phyloP scores from a whole-genome alignment of 352 stramenopile species.

The Pelagophyceae sp. region DNA sequence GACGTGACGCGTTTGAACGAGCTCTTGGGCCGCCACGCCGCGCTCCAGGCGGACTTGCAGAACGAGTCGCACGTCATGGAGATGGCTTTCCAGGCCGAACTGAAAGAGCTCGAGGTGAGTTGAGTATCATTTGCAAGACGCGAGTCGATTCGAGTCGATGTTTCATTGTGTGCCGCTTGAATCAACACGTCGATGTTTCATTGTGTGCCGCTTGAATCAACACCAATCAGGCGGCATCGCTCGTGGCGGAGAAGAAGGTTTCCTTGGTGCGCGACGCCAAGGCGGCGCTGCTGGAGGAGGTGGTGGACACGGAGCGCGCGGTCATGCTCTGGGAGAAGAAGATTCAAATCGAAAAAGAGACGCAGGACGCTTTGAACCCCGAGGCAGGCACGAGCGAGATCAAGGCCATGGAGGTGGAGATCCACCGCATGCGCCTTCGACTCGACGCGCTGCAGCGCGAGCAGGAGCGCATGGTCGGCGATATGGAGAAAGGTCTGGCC shows the following conservation, averaged over 20 bases:
- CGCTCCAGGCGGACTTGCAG: conserved; percentile 58
- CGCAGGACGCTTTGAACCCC: conserved; percentile 78
- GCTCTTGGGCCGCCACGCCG: conserved; percentile 73
- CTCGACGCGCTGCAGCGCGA: conserved; percentile 75
- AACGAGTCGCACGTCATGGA: conserved; percentile 76
- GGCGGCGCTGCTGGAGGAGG: conserved; percentile 68
- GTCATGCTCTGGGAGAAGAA: conserved; percentile 92
- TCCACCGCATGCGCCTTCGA: conserved; percentile 82
- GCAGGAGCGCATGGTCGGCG: conserved; percentile 80
- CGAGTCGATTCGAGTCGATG: no score
- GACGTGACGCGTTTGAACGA: conserved; percentile 84
- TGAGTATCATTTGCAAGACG: no score
- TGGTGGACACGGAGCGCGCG: conserved; percentile 78
- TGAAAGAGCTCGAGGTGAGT: conserved; percentile 76
- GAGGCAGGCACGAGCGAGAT: conserved; percentile 77
- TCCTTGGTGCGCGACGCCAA: conserved; percentile 64
- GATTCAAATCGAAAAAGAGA: conserved; percentile 89
- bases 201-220: no score
- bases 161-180: no score
- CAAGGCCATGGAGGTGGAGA: conserved; percentile 85
- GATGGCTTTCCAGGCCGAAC: conserved; percentile 74
- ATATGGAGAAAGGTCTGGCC: conserved; percentile 84
- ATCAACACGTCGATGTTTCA: no score
- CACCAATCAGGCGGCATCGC: no score
- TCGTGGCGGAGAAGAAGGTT: conserved; percentile 63